Conservation (phyloP, 2,329 filamentous ascomycete species). For the Cladophialophora psammophila region DNA sequence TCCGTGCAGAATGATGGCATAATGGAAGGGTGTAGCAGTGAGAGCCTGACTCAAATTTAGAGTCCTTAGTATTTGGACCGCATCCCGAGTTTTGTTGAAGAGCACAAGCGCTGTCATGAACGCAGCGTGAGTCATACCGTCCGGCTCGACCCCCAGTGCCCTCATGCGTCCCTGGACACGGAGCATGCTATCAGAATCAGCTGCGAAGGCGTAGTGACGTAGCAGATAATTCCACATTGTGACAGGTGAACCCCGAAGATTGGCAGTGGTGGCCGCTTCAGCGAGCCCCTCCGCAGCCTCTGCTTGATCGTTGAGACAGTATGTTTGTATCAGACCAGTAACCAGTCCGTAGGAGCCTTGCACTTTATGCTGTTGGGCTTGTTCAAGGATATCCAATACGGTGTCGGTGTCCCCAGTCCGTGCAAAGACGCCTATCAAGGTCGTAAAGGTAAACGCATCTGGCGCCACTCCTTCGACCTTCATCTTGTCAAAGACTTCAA, state of each 20-base stretch:
- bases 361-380: slow-evolving; percentile 64
- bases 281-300: slow-evolving; percentile 67
- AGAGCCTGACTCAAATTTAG: slow-evolving; percentile 50
- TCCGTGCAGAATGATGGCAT: slow-evolving; percentile 56
- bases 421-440: slow-evolving; percentile 75
- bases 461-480: slow-evolving; percentile 58
- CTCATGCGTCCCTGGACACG: slow-evolving; percentile 65
- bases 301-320: slow-evolving; percentile 65
- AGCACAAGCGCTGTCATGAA: slow-evolving; percentile 66
- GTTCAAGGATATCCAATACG: slow-evolving; percentile 69
- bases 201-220: slow-evolving; percentile 69
- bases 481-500: slow-evolving; percentile 70
- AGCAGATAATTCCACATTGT: slow-evolving; percentile 82
- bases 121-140: slow-evolving; percentile 67
- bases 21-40: slow-evolving; percentile 53
- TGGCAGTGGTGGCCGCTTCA: slow-evolving; percentile 61
- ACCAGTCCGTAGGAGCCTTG: slow-evolving; percentile 65
- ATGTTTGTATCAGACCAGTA: slow-evolving; percentile 71
- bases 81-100: slow-evolving; percentile 61
- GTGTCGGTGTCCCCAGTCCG: slow-evolving; percentile 75
- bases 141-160: slow-evolving; percentile 57
- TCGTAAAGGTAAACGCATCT: slow-evolving; percentile 71
- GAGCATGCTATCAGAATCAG: slow-evolving; percentile 63
- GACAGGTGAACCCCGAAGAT: slow-evolving; percentile 62
- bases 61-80: slow-evolving; percentile 58